These are phyloP conservation scores for Darksidea phi DNA, from an alignment of 495 filamentous ascomycete genomes.

Conservation along the genomic window DNA sequence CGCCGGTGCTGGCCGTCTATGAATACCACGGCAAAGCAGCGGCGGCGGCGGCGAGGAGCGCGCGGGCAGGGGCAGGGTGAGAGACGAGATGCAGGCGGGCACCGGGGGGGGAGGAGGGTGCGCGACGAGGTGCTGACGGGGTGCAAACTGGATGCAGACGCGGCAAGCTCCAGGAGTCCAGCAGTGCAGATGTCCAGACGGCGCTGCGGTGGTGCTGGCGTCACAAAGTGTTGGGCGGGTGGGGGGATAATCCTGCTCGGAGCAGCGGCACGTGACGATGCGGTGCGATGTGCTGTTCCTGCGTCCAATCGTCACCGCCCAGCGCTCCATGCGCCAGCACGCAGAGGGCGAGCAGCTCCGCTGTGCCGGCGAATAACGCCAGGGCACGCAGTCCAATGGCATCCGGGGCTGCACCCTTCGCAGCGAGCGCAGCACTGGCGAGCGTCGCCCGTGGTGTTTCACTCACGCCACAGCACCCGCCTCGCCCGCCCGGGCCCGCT, in stretches of 20 bases:
- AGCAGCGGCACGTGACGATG: background rate
- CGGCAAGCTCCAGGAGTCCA: slow-evolving; percentile 14
- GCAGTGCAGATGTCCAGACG: too few species aligned
- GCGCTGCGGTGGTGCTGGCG: background rate
- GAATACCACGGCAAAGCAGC: slow-evolving; percentile 1
- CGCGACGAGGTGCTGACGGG: background rate
- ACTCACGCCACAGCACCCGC: slow-evolving; percentile 11
- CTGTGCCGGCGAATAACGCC: background rate
- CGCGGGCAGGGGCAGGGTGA: background rate
- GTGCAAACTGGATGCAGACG: background rate
- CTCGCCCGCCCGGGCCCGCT: too few species aligned
- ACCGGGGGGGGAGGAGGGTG: background rate
- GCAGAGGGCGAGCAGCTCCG: background rate
- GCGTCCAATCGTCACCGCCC: slow-evolving; percentile 4
- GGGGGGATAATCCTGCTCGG: too few species aligned
- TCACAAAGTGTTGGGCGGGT: too few species aligned
- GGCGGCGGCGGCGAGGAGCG: background rate
- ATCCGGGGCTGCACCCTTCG: background rate
- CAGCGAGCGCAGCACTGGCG: too few species aligned
- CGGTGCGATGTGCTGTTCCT: slow-evolving; percentile 5
- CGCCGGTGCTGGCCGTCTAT: slow-evolving; percentile 19
- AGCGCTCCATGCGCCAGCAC: background rate
- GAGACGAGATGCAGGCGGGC: background rate
- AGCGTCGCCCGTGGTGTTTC: slow-evolving; percentile 16
- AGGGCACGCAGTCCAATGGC: background rate